phyloP scores from a whole-genome alignment of 352 stramenopile genomes.

The Elongisporangium undulatum region DNA sequence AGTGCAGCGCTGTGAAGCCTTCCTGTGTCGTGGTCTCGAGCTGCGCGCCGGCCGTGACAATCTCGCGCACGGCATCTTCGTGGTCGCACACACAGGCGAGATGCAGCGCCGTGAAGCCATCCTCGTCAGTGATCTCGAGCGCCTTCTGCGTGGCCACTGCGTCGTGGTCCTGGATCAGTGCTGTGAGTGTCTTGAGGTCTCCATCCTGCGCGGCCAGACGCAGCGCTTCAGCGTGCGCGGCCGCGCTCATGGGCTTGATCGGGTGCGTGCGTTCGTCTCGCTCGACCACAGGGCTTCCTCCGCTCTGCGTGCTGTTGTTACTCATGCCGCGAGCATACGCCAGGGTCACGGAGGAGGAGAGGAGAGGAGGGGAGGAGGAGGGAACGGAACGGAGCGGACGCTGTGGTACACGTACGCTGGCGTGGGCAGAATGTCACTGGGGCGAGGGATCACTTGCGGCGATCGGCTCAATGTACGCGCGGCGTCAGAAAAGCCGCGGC shows the following conservation, averaged over 20 bases:
- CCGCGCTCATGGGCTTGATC: slow-evolving; percentile 23
- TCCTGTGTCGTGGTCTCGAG: slow-evolving; percentile 42
- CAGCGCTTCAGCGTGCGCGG: slow-evolving; percentile 27
- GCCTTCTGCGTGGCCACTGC: slow-evolving; percentile 16
- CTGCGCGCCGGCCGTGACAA: slow-evolving; percentile 34
- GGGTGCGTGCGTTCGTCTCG: slow-evolving; percentile 26
- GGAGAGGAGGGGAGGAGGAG: background rate
- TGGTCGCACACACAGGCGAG: slow-evolving; percentile 50
- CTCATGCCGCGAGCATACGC: slow-evolving; percentile 10
- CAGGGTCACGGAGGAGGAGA: background rate
- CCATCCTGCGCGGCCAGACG: slow-evolving; percentile 38
- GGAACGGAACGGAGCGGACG: background rate
- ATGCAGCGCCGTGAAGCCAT: slow-evolving; percentile 61
- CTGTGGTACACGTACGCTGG: background rate
- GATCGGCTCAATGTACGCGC: background rate
- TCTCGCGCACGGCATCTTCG: slow-evolving; percentile 31
- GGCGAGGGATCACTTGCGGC: background rate
- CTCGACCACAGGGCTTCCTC: slow-evolving; percentile 53
- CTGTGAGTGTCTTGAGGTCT: slow-evolving; percentile 42
- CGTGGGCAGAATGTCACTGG: background rate
- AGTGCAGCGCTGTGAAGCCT: slow-evolving; percentile 54
- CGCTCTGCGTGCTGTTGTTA: slow-evolving; percentile 39
- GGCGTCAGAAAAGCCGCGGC: background rate
- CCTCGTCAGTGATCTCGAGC: slow-evolving; percentile 33
- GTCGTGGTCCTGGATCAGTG: slow-evolving; percentile 32